These are phyloP conservation scores for Nemania sp. DNA, from an alignment of 2,329 filamentous ascomycete species.

Conservation along the genomic window DNA sequence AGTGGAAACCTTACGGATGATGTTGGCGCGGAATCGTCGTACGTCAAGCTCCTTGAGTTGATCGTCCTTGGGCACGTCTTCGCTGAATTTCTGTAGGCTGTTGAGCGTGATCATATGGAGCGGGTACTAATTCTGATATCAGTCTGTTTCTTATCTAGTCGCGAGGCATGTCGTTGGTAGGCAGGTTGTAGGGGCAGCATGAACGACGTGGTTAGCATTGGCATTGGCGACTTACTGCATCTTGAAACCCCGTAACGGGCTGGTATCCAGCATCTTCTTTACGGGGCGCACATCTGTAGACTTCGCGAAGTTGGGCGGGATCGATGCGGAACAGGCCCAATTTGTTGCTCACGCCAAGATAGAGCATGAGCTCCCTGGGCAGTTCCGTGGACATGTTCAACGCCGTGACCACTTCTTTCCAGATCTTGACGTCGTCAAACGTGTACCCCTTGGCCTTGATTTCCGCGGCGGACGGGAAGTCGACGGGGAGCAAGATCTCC, in stretches of 20 bases:
- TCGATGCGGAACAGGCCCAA: slow-evolving; percentile 72
- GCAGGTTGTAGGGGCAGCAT: not conserved
- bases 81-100: slow-evolving; percentile 65
- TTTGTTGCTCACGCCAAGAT: slow-evolving; percentile 68
- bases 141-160: not conserved
- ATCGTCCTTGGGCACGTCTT: slow-evolving; percentile 57
- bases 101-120: slow-evolving; percentile 69
- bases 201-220: not conserved
- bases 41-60: slow-evolving; percentile 59
- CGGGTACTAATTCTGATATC: slow-evolving; percentile 58
- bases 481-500: slow-evolving; percentile 69
- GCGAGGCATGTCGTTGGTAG: not conserved
- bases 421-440: slow-evolving; percentile 66
- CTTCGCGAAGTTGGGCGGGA: slow-evolving; percentile 58
- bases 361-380: slow-evolving; percentile 65
- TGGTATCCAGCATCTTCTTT: slow-evolving; percentile 65
- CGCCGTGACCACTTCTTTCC: slow-evolving; percentile 60
- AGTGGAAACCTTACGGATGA: slow-evolving; percentile 57
- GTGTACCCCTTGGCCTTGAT: slow-evolving; percentile 63
- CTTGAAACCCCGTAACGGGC: slow-evolving; percentile 69
- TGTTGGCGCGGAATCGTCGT: slow-evolving; percentile 71
- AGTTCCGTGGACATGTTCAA: slow-evolving; percentile 63
- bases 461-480: slow-evolving; percentile 61
- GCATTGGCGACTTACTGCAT: slow-evolving; percentile 59
- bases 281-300: slow-evolving; percentile 63